Base-by-base conservation (phyloP, 305 asterid genomes). In the Fraxinus latifolia region DNA sequence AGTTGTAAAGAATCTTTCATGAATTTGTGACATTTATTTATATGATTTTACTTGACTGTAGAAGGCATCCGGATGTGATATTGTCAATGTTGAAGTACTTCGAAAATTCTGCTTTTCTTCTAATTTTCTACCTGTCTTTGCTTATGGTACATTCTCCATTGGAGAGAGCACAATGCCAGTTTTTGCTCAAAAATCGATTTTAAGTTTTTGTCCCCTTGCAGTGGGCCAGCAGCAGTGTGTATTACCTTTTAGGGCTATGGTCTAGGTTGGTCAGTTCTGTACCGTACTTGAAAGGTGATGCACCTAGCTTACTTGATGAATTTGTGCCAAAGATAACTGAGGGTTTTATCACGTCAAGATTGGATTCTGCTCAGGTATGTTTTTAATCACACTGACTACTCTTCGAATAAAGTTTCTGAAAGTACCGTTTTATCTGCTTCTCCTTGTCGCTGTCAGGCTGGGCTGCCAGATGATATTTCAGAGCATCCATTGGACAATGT, bases 151-250 rank as follows among this genome's bases (percentile, higher is more conserved):
- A 68, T 68, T 27, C 12, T 27, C 21, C 75, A 68, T 33, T 68
- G 39, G 39, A 29, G 75, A 29, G 1, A 14, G 39, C 11, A 68
- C 27, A 31, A 12, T 29, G 42, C 34, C 75, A 29, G 39, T 68
- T 29, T 29, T 29, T 12, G 74, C 67, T 47, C 34, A 21, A 7
- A 73, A 78, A 75, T 82, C 39, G 78, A 84, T 78, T 81, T 80
- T 23, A 36, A 34, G 27, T n/a, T 58, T 77, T 71, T 82, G 23
- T 36, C 65, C 76, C 47, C 53, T 83, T 92, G 88, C 94, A 96
- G 99, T 96, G 99, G 99, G 99, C 98, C 83, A 96, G 99, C 88
- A 90, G 92, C 91, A 96, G 99, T 77, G 97, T 96, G 77, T 96
- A 94, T 90, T 96, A 96, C 88, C 98, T 96, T 77, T 89, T 96